phyloP scores from a whole-genome alignment of 2,329 filamentous ascomycete genomes.

The Metarhizium anisopliae region DNA sequence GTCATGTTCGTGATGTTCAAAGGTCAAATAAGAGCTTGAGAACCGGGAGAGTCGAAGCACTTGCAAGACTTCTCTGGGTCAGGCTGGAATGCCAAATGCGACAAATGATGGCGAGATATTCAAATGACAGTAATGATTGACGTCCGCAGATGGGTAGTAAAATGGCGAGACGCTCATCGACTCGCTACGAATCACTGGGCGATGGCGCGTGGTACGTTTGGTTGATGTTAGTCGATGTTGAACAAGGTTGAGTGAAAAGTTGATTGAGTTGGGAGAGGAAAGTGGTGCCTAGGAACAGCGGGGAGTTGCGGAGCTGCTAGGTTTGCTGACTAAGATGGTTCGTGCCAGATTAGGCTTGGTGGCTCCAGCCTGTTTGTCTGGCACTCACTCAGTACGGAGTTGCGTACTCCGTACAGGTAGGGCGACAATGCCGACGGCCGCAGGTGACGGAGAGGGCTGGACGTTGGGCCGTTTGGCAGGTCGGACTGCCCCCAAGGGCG shows the following conservation, averaged over 20 bases:
- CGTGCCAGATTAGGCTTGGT: no score
- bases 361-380: no score
- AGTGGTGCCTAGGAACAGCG: not conserved
- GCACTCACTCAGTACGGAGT: no score
- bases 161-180: not conserved
- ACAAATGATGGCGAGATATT: not conserved
- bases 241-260: not conserved
- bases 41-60: not conserved
- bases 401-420: no score
- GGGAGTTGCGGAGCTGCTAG: not conserved
- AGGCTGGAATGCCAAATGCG: not conserved
- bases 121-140: not conserved
- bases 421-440: no score
- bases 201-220: not conserved
- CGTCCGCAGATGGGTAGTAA: not conserved
- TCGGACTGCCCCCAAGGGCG: no score
- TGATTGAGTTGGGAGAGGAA: not conserved
- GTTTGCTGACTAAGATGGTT: not conserved
- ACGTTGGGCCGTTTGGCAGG: no score
- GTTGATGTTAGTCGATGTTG: not conserved
- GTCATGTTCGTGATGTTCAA: conserved; percentile 48
- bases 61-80: not conserved
- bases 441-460: no score
- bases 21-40: not conserved
- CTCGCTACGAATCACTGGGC: not conserved